Conservation (phyloP, 148 eudicot genomes). For the Nepenthes gracilis region DNA sequence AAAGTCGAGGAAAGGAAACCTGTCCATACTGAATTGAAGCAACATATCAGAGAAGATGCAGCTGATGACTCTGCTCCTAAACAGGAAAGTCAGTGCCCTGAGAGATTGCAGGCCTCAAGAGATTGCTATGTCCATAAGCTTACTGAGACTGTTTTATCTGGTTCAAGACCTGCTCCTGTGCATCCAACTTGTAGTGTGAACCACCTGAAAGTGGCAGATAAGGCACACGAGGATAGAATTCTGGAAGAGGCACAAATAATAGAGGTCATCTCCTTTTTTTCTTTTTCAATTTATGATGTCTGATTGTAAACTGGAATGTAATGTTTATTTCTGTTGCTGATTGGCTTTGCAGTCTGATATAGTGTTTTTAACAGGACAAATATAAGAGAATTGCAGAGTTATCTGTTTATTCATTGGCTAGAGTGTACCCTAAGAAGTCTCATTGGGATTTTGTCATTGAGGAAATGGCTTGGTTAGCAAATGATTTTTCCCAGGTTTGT, state of each 20-base stretch:
- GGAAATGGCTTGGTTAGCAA: constrained; percentile 97
- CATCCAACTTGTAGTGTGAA: constrained; percentile 27
- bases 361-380: constrained; percentile 43
- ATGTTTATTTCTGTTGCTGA: no score
- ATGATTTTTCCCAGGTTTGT: constrained; percentile 91
- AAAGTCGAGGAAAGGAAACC: constrained; percentile 19
- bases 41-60: constrained; percentile 18
- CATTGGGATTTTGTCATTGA: constrained; percentile 92
- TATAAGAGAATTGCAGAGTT: constrained; percentile 71
- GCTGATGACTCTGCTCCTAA: constrained; percentile 16
- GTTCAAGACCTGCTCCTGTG: constrained; percentile 23
- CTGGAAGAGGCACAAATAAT: constrained; percentile 78
- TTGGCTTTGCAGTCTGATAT: neutral
- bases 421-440: constrained; percentile 37
- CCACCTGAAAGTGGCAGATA: constrained; percentile 27
- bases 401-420: constrained; percentile 31
- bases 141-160: constrained; percentile 12
- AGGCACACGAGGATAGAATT: constrained; percentile 74
- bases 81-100: constrained; percentile 21
- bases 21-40: constrained; percentile 18
- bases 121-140: constrained; percentile 22
- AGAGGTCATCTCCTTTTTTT: constrained; percentile 45
- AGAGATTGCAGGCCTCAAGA: constrained; percentile 11
- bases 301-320: neutral
- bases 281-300: neutral